A percentile compares a stretch with the other conserved stretches of the same genome.
phyloP scores from a whole-genome alignment of 2,329 filamentous ascomycete genomes.

The Chaetomiaceae sp. region DNA sequence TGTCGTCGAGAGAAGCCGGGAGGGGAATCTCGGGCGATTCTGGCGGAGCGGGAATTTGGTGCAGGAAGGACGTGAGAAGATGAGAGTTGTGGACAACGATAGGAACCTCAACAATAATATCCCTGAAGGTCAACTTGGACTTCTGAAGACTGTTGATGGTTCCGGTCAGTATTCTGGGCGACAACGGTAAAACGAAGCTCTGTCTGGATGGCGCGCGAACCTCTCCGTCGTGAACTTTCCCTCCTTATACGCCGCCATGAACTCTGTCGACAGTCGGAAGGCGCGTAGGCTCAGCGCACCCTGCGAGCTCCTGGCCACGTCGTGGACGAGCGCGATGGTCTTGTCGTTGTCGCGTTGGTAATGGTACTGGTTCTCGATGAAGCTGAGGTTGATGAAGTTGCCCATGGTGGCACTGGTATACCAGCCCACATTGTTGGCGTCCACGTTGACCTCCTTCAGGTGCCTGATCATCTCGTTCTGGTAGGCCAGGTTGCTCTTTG shows the following conservation, averaged over 20 bases:
- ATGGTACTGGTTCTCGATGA: conserved; percentile 96
- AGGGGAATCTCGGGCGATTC: conserved; percentile 63
- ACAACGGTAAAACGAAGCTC: too few species aligned
- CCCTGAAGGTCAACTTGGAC: conserved; percentile 85
- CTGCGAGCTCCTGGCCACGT: conserved; percentile 91
- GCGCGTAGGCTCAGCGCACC: conserved; percentile 84
- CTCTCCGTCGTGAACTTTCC: conserved; percentile 94
- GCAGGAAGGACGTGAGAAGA: conserved; percentile 88
- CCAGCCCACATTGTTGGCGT: conserved; percentile 97
- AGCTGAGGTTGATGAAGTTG: conserved; percentile 91
- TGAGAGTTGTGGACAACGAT: conserved; percentile 93
- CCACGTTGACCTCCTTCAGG: conserved; percentile 93
- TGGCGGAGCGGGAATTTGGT: conserved; percentile 73
- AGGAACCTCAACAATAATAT: conserved; percentile 87
- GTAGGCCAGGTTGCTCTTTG: conserved; percentile 83
- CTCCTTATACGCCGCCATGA: conserved; percentile 92
- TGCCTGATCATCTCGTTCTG: conserved; percentile 97
- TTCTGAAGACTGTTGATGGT: conserved; percentile 70
- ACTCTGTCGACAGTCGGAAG: conserved; percentile 79
- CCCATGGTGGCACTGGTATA: conserved; percentile 98
- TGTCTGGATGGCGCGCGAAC: conserved; percentile 38
- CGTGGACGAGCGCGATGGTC: conserved; percentile 85
- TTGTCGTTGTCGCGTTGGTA: conserved; percentile 94
- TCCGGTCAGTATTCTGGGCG: conserved; percentile 11
- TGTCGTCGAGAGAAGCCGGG: conserved; percentile 71